Percentiles rank a stretch among this genome's conserved stretches.
Conservation (phyloP, 495 filamentous ascomycete species). For the Penicillium fimorum region DNA sequence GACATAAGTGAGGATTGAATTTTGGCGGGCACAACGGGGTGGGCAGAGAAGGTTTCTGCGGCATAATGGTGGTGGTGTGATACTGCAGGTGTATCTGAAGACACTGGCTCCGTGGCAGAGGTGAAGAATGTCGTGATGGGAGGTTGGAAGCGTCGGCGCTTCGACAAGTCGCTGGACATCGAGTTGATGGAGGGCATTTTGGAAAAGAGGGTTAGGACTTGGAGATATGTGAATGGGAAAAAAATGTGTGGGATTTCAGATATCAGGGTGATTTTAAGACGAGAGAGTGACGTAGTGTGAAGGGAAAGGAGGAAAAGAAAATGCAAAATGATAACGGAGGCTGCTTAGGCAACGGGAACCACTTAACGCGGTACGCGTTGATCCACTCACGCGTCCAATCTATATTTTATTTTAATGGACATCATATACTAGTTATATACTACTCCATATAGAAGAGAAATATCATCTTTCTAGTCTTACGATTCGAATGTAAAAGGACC, state of each 20-base stretch:
- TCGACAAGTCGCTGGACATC: conserved; percentile 30
- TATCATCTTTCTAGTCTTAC: too few species aligned
- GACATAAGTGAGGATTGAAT: conserved; percentile 77
- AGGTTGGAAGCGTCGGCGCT: conserved; percentile 48
- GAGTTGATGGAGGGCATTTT: conserved; percentile 19
- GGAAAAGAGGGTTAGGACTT: background rate
- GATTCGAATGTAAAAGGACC: background rate
- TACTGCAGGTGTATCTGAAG: conserved; percentile 18
- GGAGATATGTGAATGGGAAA: background rate
- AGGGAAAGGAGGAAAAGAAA: conserved; percentile 11
- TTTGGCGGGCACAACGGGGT: conserved; percentile 53
- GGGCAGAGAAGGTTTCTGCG: conserved; percentile 41
- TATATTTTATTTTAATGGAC: too few species aligned
- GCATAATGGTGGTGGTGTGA: conserved; percentile 44
- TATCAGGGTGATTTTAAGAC: background rate
- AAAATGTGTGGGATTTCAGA: background rate
- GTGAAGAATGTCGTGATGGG: conserved; percentile 48
- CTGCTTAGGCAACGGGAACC: conserved; percentile 5
- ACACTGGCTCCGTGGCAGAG: conserved; percentile 17
- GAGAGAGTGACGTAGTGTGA: conserved; percentile 4
- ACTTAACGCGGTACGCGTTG: conserved; percentile 6
- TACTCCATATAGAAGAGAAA: too few species aligned
- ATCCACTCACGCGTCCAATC: background rate
- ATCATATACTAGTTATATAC: too few species aligned
- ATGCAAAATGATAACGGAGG: conserved; percentile 5